Base-by-base conservation (phyloP, 2,329 filamentous ascomycete species). In the Beauveria sp. region DNA sequence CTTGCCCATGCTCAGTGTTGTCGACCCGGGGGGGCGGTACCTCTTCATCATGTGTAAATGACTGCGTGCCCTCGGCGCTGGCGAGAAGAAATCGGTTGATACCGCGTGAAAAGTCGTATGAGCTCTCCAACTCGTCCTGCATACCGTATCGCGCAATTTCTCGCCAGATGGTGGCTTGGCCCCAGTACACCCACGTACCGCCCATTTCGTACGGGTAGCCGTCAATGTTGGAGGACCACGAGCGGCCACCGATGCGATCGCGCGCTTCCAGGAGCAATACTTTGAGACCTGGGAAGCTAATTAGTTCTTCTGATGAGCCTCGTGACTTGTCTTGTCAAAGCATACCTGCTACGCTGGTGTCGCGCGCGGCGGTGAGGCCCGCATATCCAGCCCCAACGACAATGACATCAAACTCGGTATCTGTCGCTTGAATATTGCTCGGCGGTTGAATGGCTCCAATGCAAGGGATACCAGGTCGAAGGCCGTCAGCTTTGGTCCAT, bases 111-210 rank as follows among this genome's bases (percentile, higher is more conserved):
- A 75, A 77, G 56, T 78, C 75, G 26, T 74, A 75, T 0, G 74
- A 76, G 3, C 70, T 52, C 28, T 76, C 72, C 3, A 78, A 65
- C 1, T 77, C 71, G 22, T 73, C 68, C 16, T 72, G 69, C 72
- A 81, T 76, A 3, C 72, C 68, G 61, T 81, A 81, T n/a, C 78
- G 66, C 0, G 72, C 70, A 3, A 81, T 75, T 58, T 81, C 79
- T 3, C 76, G 69, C 72, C 74, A 78, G 3, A 78, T 67, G 38
- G 77, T 74, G 0, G 77, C 69, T 54, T 78, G 76, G 2, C 70
- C 69, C 77, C 77, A 79, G 58, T 75, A 75, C 0, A 81, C 72
- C 78, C 78, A 81, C 0, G 78, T 79, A 0, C 79, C 79, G 0
- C 79, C 79, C 73, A 81, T 76, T 56, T 81, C 79, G 54, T 74